Base-by-base conservation (phyloP, 345 rosid species). In the Leavenworthia alabamica region DNA sequence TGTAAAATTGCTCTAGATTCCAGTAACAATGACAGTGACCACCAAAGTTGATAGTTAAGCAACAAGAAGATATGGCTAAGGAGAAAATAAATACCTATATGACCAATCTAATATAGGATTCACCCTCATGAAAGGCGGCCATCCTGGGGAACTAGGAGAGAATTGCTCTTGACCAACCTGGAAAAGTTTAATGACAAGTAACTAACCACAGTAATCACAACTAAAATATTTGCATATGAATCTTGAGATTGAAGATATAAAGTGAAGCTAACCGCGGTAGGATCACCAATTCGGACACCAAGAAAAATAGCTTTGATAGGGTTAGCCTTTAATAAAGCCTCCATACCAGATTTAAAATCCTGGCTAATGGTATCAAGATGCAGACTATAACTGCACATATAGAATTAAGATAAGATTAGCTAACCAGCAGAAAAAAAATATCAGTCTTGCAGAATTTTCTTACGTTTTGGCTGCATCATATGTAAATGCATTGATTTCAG, bases 31-130 rank as follows among this genome's bases (percentile, higher is more conserved):
- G 8, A 32, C 56, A 56, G n/a, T 36, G 50, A 47, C 71, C 24
- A 40, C 44, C 7, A 9, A 41, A 62, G 46, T 64, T 52, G 42
- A 64, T 17, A 40, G 31, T 40, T 12, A 57, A 48, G 43, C 12
- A 29, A 23, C 40, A 74, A 64, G 55, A 45, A 66, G 59, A 14
- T 27, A 13, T 31, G 42, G 41, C 40, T 29, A 63, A 15, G 22
- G 40, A 71, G 44, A 23, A 26, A 64, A 16, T 23, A 27, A 22
- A 75, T 35, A 92, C 99, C 97, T 89, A 78, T 87, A 89, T 4
- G 99, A 93, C 99, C 99, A 93, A 80, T 93, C 99, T 79, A 93
- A 81, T 55, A 93, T 93, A 52, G 99, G 99, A 86, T 93, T 93
- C 72, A 93, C 92, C 74, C 99, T 86, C 97, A 93, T 93, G 73